Percentiles rank a stretch among this genome's conserved stretches.
These are phyloP conservation scores for Starmerella apicola DNA, from an alignment of 805 yeast genomes.

Conservation along the genomic window DNA sequence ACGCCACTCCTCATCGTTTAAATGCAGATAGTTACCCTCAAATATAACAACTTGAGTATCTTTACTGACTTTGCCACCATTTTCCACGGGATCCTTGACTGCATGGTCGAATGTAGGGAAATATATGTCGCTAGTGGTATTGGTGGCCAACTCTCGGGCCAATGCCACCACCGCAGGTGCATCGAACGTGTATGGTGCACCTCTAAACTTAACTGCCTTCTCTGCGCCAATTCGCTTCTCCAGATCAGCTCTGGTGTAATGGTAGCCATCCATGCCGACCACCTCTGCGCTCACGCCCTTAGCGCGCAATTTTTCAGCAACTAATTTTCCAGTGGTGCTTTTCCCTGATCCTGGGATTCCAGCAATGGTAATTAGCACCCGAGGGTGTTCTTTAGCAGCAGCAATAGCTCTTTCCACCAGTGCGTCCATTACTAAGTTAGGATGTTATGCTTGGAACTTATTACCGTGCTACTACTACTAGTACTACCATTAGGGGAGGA, in stretches of 20 bases:
- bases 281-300: conserved; percentile 17
- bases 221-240: conserved; percentile 41
- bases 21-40: conserved; percentile 65
- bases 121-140: conserved; percentile 10
- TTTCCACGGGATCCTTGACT: conserved; percentile 49
- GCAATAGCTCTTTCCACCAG: background rate
- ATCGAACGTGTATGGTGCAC: conserved; percentile 81
- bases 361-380: conserved; percentile 47
- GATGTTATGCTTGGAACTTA: too few species aligned
- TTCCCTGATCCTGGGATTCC: conserved; percentile 86
- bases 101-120: conserved; percentile 68
- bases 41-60: conserved; percentile 45
- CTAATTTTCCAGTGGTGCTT: conserved; percentile 45
- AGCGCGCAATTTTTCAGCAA: conserved; percentile 34
- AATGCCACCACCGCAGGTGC: conserved; percentile 35
- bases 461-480: too few species aligned
- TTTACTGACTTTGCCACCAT: conserved; percentile 37
- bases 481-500: too few species aligned
- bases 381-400: conserved; percentile 7
- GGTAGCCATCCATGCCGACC: conserved; percentile 74
- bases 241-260: conserved; percentile 41
- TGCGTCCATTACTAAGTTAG: background rate
- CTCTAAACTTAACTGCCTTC: conserved; percentile 53
- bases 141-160: conserved; percentile 24
- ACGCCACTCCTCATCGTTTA: conserved; percentile 50